Evolutionary conservation across 2,329 filamentous ascomycete species (phyloP).

Genomic region (Penicillium crustosum): DNA sequence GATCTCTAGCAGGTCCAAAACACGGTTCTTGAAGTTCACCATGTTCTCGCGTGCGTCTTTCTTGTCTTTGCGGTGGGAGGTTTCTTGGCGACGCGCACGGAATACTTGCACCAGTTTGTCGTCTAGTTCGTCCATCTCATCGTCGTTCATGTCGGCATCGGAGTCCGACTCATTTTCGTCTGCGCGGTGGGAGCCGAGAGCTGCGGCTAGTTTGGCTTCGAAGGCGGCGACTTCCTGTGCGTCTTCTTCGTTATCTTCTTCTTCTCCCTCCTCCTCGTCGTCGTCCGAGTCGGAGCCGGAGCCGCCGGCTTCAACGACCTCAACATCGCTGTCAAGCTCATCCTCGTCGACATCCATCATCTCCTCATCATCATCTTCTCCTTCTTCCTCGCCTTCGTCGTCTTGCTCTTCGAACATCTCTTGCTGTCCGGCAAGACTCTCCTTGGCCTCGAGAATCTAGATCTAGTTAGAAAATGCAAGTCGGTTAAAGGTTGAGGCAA

Average conservation of each 20-base stretch:
- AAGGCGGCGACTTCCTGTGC: slow-evolving; percentile 61
- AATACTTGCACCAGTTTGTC: slow-evolving; percentile 82
- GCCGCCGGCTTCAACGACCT: slow-evolving; percentile 39
- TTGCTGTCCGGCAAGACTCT: slow-evolving; percentile 79
- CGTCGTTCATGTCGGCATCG: slow-evolving; percentile 92
- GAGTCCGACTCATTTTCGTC: slow-evolving; percentile 62
- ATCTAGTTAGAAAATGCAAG: slow-evolving; percentile 44
- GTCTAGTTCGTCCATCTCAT: slow-evolving; percentile 90
- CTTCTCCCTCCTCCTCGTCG: slow-evolving; percentile 32
- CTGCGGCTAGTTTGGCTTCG: slow-evolving; percentile 73
- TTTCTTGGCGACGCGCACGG: slow-evolving; percentile 67
- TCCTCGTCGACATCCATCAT: slow-evolving; percentile 50
- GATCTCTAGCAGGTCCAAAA: slow-evolving; percentile 82
- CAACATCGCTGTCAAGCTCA: slow-evolving; percentile 37
- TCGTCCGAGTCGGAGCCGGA: slow-evolving; percentile 45
- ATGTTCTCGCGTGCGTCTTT: slow-evolving; percentile 86
- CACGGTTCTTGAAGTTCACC: slow-evolving; percentile 90
- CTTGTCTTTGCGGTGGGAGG: slow-evolving; percentile 76
- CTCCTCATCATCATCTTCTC: slow-evolving; percentile 44
- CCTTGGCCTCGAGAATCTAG: slow-evolving; percentile 73
- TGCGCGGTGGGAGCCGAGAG: slow-evolving; percentile 67
- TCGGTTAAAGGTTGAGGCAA: background rate
- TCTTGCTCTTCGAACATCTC: slow-evolving; percentile 77
- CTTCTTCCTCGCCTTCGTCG: slow-evolving; percentile 41
- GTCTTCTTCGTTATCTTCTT: slow-evolving; percentile 47